A percentile compares a stretch with the other conserved stretches of the same genome.
Evolutionary conservation across 108 stramenopile species (phyloP).

Genomic region (Cylindrotheca fusiformis): DNA sequence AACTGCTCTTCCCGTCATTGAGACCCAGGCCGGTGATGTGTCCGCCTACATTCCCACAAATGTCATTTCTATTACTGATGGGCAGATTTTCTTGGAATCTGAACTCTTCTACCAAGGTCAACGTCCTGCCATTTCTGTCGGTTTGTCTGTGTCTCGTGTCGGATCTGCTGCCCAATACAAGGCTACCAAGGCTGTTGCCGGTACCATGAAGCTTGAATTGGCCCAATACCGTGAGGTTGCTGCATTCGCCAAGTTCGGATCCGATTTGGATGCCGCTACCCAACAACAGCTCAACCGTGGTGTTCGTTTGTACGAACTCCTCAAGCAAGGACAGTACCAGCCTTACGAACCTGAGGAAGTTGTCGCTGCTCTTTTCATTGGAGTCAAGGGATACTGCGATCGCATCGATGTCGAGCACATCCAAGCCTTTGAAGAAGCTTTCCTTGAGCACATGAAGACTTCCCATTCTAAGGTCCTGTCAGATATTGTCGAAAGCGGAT

Average conservation of each 20-base stretch:
- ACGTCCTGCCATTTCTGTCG: slow-evolving; percentile 99
- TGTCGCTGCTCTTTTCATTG: slow-evolving; percentile 96
- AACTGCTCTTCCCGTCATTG: slow-evolving; percentile 99
- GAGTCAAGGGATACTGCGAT: slow-evolving; percentile 99
- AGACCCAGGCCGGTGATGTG: slow-evolving; percentile 99
- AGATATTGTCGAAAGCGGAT: slow-evolving; percentile 87
- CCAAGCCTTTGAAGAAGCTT: slow-evolving; percentile 93
- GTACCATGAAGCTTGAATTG: slow-evolving; percentile 99
- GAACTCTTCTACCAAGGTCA: slow-evolving; percentile 99
- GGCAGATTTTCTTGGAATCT: slow-evolving; percentile 99
- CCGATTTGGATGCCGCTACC: slow-evolving; percentile 98
- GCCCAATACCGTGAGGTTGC: slow-evolving; percentile 99
- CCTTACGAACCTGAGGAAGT: slow-evolving; percentile 98
- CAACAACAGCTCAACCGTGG: slow-evolving; percentile 99
- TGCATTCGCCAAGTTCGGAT: slow-evolving; percentile 99
- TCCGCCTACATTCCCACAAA: slow-evolving; percentile 99
- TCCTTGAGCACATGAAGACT: slow-evolving; percentile 93
- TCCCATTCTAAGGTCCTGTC: slow-evolving; percentile 85
- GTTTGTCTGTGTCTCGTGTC: slow-evolving; percentile 98
- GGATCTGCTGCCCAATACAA: slow-evolving; percentile 99
- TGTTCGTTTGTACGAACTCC: slow-evolving; percentile 98
- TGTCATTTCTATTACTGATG: slow-evolving; percentile 99
- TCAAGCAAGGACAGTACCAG: slow-evolving; percentile 99
- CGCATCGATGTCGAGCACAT: slow-evolving; percentile 96
- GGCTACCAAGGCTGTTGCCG: slow-evolving; percentile 99